Evolutionary conservation across 2,329 filamentous ascomycete species (phyloP), one percentile per base, ranked within the genome.

Genomic region (Cytospora mali): DNA sequence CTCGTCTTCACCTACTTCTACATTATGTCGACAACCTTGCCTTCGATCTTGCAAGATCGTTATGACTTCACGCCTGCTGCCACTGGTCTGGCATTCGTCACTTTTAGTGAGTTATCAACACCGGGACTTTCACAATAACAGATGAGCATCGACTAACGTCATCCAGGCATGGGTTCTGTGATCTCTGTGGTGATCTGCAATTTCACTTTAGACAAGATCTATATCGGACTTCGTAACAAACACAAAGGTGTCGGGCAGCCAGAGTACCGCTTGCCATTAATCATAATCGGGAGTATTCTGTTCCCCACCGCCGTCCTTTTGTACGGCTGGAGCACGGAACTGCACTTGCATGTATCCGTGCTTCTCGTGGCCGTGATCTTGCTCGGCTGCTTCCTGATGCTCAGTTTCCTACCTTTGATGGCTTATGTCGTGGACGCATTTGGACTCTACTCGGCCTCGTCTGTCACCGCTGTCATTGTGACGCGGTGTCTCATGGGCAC

Each of bases 381-480:
- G 1, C 70, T 84, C 6, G 84, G 84, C 13, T 70, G 75, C 23
- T 73, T 77, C 5, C 70, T 83, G 2, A 73, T 81, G 55, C 70
- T 86, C 2, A 75, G 75, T 4, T 74, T 80, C 53, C 69, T 87
- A 23, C 83, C 84, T 0, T 61, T 86, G 2, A 80, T 79, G 61
- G 78, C 83, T 0, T 87, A 86, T 65, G 77, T 86, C 0, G 83
- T 86, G 2, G 84, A 87, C 64, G 81, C 83, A 0, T 84, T 81
- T 62, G 82, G 83, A 0, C 63, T 82, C 6, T 86, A 83, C 67
- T 80, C 83, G 1, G 84, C 84, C 0, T 84, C 81, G 13, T 83
- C 83, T 1, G 77, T 86, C 75, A 86, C 84, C 0, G 82, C 80
- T 0, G 69, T 86, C 6, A 84, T 87, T 62, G 81, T 86, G 1